Percentiles rank a stretch among this genome's conserved stretches.
Conservation (phyloP, 108 stramenopile genomes). For the Cyclotella sp. region DNA sequence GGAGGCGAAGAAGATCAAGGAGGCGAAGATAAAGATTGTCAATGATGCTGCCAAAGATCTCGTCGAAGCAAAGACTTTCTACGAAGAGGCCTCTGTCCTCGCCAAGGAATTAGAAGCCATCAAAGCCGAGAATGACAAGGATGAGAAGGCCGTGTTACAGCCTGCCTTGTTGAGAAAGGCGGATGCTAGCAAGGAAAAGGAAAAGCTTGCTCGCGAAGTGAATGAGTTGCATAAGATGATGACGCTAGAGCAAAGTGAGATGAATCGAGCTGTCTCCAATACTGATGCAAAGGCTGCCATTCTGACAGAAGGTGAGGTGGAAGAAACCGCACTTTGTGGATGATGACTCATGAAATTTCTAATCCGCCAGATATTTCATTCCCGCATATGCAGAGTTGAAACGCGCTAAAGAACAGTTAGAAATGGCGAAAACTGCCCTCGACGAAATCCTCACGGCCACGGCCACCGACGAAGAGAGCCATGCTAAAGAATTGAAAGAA, state of each 20-base stretch:
- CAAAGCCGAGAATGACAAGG: slow-evolving; percentile 39
- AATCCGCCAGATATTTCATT: background rate
- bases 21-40: slow-evolving; percentile 3
- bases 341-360: background rate
- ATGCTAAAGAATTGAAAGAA: slow-evolving; percentile 25
- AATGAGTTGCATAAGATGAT: slow-evolving; percentile 32
- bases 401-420: slow-evolving; percentile 23
- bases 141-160: slow-evolving; percentile 23
- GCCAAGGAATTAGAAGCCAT: slow-evolving; percentile 17
- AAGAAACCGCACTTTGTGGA: background rate
- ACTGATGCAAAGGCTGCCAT: slow-evolving; percentile 4
- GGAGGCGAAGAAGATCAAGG: slow-evolving; percentile 20
- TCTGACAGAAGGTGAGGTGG: slow-evolving; percentile 14
- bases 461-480: slow-evolving; percentile 14
- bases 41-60: slow-evolving; percentile 29
- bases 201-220: slow-evolving; percentile 39
- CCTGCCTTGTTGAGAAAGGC: slow-evolving; percentile 33
- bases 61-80: slow-evolving; percentile 22
- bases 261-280: slow-evolving; percentile 7
- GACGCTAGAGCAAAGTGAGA: slow-evolving; percentile 6
- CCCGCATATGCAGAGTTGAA: slow-evolving; percentile 25
- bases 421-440: slow-evolving; percentile 6
- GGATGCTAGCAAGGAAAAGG: slow-evolving; percentile 52
- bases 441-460: slow-evolving; percentile 24
- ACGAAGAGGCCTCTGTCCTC: slow-evolving; percentile 18